Evolutionary conservation across 1,139 yeast species (phyloP).

Genomic region (Yamadazyma membranifaciens): DNA sequence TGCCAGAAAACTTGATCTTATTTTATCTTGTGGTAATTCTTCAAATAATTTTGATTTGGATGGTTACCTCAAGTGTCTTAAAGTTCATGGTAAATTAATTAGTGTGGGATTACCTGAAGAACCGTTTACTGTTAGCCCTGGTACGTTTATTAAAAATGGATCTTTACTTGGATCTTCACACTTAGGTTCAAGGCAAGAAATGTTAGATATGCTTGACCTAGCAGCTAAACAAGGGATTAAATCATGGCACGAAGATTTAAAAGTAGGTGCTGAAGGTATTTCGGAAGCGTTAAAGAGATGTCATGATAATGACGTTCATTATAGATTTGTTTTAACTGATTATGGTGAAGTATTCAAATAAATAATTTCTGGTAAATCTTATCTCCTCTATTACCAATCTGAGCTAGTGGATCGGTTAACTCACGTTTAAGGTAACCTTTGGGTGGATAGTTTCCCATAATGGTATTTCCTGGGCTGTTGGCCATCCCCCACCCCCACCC

Average conservation of each 20-base stretch:
- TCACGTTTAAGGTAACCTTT: too few species aligned
- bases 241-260: slow-evolving; percentile 44
- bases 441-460: too few species aligned
- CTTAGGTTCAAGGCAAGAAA: slow-evolving; percentile 53
- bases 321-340: slow-evolving; percentile 9
- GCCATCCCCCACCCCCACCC: too few species aligned
- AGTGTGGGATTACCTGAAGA: slow-evolving; percentile 51
- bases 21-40: slow-evolving; percentile 48
- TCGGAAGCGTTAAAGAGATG: slow-evolving; percentile 33
- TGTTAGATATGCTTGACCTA: slow-evolving; percentile 50
- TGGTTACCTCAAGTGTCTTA: slow-evolving; percentile 30
- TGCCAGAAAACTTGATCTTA: slow-evolving; percentile 43
- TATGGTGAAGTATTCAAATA: slow-evolving; percentile 2
- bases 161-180: slow-evolving; percentile 39
- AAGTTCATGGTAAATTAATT: slow-evolving; percentile 41
- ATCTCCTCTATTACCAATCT: not conserved
- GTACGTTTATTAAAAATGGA: slow-evolving; percentile 38
- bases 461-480: too few species aligned
- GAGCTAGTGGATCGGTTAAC: too few species aligned
- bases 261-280: slow-evolving; percentile 31
- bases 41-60: slow-evolving; percentile 35
- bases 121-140: slow-evolving; percentile 14
- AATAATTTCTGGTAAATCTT: not conserved
- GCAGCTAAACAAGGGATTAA: slow-evolving; percentile 44
- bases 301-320: slow-evolving; percentile 6